A percentile compares a stretch with the other conserved stretches of the same genome.
Evolutionary conservation across 139 green algal genomes (phyloP).

Genomic region (Diplosphaera chodatii): DNA sequence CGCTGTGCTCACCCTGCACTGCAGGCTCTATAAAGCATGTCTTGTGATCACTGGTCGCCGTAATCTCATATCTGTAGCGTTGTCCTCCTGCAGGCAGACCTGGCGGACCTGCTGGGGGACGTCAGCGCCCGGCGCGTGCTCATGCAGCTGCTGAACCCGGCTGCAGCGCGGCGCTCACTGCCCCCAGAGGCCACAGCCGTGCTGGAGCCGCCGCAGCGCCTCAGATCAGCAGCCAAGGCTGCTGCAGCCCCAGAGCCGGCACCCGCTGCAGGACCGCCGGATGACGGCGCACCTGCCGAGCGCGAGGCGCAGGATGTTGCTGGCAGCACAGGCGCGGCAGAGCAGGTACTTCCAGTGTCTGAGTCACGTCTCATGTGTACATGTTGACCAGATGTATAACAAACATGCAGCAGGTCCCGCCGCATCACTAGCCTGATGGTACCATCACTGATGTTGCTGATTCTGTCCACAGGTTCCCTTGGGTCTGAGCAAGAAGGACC

Average conservation of each 20-base stretch:
- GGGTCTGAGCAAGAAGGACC: conserved; percentile 75
- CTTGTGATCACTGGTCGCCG: neutral
- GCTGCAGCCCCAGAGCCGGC: neutral
- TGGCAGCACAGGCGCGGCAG: too few relatives aligned
- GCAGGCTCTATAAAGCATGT: neutral
- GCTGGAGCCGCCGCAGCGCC: neutral
- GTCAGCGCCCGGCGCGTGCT: conserved; percentile 48
- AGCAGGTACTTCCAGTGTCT: neutral
- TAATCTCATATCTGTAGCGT: too few relatives aligned
- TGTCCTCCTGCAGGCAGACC: conserved; percentile 41
- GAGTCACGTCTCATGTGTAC: too few relatives aligned
- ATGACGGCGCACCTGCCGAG: neutral
- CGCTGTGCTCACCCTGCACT: neutral
- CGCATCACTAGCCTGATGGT: too few relatives aligned
- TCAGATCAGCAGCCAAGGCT: neutral
- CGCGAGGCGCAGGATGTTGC: too few relatives aligned
- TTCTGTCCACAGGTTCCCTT: conserved; percentile 18
- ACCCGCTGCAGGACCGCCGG: too few relatives aligned
- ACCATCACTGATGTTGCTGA: too few relatives aligned
- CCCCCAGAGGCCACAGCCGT: neutral
- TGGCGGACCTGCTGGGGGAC: conserved; percentile 42
- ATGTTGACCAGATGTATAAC: too few relatives aligned
- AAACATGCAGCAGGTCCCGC: too few relatives aligned
- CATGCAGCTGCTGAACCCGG: conserved; percentile 65
- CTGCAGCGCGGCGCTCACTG: too few relatives aligned